These are phyloP conservation scores for Uncinocarpus reesii DNA, from an alignment of 2,329 filamentous ascomycete species.

Conservation along the genomic window DNA sequence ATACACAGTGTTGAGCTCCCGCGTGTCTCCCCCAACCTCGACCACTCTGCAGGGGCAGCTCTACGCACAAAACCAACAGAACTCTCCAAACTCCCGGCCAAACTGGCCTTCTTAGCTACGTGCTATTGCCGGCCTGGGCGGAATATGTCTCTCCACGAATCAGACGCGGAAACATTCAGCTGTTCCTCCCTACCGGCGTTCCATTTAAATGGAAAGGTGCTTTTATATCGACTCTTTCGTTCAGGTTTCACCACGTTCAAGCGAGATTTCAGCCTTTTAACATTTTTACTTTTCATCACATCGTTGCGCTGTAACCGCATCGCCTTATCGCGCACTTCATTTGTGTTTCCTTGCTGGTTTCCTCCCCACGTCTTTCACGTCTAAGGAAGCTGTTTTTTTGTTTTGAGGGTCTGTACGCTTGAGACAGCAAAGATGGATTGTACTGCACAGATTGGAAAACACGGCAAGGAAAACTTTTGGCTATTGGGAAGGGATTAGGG, in stretches of 20 bases:
- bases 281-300: too few species aligned
- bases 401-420: slow-evolving; percentile 1
- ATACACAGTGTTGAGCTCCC: slow-evolving; percentile 27
- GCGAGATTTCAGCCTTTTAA: too few species aligned
- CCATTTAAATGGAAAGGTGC: too few species aligned
- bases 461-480: slow-evolving; percentile 1
- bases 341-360: not conserved
- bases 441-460: slow-evolving; percentile 9
- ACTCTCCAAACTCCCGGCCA: not conserved
- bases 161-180: too few species aligned
- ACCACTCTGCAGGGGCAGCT: slow-evolving; percentile 18
- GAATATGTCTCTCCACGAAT: not conserved
- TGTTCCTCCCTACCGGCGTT: too few species aligned
- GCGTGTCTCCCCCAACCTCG: slow-evolving; percentile 14
- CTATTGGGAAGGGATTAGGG: slow-evolving; percentile 3
- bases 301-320: too few species aligned
- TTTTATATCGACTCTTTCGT: too few species aligned
- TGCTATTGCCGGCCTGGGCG: not conserved
- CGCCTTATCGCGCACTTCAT: too few species aligned
- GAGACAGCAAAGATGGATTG: slow-evolving; percentile 1
- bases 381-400: not conserved
- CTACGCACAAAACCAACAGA: slow-evolving; percentile 8
- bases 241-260: too few species aligned
- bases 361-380: not conserved
- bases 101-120: slow-evolving; percentile 4